Conservation (phyloP, 2,329 filamentous ascomycete genomes). For the Colletotrichum kahawae region DNA sequence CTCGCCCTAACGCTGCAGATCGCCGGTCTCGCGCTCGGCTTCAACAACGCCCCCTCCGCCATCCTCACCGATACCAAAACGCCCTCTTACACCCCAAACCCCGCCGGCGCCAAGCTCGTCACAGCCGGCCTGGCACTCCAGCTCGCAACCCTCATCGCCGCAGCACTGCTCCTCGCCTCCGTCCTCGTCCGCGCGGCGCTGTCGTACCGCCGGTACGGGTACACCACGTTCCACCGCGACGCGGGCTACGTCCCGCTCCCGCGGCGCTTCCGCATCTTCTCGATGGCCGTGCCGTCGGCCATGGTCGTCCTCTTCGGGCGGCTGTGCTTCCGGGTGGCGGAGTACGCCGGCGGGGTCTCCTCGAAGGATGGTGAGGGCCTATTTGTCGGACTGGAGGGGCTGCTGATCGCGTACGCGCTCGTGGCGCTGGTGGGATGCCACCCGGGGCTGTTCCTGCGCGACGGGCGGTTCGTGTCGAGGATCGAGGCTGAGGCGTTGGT, state of each 20-base stretch:
- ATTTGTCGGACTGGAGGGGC: slow-evolving; percentile 33
- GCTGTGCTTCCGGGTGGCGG: slow-evolving; percentile 29
- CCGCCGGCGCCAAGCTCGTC: slow-evolving; percentile 28
- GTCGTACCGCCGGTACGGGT: slow-evolving; percentile 28
- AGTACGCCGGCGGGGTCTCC: slow-evolving; percentile 29
- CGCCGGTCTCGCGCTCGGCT: slow-evolving; percentile 30
- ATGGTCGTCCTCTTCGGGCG: slow-evolving; percentile 29
- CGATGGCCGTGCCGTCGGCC: slow-evolving; percentile 28
- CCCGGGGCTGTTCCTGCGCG: slow-evolving; percentile 27
- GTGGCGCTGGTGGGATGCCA: slow-evolving; percentile 31
- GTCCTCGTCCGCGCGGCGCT: slow-evolving; percentile 26
- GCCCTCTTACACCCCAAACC: neutral
- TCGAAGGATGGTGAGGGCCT: slow-evolving; percentile 28
- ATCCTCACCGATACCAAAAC: neutral
- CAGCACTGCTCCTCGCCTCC: slow-evolving; percentile 27
- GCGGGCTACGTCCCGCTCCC: slow-evolving; percentile 29
- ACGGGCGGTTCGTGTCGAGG: neutral
- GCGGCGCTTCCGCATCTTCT: slow-evolving; percentile 29
- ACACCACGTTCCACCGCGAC: slow-evolving; percentile 32
- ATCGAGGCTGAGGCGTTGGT: slow-evolving; percentile 13
- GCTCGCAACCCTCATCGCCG: slow-evolving; percentile 26
- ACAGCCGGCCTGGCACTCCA: slow-evolving; percentile 30
- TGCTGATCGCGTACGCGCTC: slow-evolving; percentile 32
- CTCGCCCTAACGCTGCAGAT: slow-evolving; percentile 30
- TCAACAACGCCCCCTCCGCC: slow-evolving; percentile 23